Percentiles rank a stretch among this genome's conserved stretches.
phyloP scores from a whole-genome alignment of 371 early-diverging fungal species.

The Coemansia sp. region DNA sequence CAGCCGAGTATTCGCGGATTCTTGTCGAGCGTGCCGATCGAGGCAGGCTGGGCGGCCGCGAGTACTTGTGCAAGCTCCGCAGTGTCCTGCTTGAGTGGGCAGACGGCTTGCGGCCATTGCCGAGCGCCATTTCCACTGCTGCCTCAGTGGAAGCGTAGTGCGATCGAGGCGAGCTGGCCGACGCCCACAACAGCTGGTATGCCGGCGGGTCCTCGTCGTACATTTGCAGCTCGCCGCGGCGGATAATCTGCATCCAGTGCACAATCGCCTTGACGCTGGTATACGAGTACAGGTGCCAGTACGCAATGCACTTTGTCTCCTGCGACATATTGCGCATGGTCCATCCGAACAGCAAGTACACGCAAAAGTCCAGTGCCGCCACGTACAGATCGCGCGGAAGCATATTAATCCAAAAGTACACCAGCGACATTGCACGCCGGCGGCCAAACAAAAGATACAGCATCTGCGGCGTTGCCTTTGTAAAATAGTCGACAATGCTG shows the following conservation, averaged over 20 bases:
- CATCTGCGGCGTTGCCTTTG: constrained; percentile 83
- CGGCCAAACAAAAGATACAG: constrained; percentile 92
- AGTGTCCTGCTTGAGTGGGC: background rate
- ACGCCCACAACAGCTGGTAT: constrained; percentile 60
- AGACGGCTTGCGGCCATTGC: background rate
- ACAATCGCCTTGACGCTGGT: constrained; percentile 90
- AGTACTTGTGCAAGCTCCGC: constrained; percentile 6
- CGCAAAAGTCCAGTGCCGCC: constrained; percentile 70
- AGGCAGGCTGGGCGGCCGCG: constrained; percentile 55
- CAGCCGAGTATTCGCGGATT: constrained; percentile 22
- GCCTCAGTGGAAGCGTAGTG: background rate
- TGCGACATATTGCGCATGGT: constrained; percentile 66
- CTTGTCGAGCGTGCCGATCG: constrained; percentile 56
- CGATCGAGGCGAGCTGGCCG: constrained; percentile 30
- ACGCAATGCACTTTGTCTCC: constrained; percentile 77
- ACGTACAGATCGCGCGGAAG: constrained; percentile 77
- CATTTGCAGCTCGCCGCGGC: constrained; percentile 86
- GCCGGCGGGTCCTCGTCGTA: constrained; percentile 77
- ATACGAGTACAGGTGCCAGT: constrained; percentile 86
- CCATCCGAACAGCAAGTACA: constrained; percentile 87
- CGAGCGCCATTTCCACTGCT: background rate
- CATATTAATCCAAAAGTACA: constrained; percentile 83
- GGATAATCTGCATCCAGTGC: constrained; percentile 95
- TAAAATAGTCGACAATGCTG: constrained; percentile 76
- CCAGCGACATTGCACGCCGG: constrained; percentile 72